These are phyloP conservation scores for Leccinum disarticulatum DNA, from an alignment of 768 basidiomycete species.

Conservation along the genomic window DNA sequence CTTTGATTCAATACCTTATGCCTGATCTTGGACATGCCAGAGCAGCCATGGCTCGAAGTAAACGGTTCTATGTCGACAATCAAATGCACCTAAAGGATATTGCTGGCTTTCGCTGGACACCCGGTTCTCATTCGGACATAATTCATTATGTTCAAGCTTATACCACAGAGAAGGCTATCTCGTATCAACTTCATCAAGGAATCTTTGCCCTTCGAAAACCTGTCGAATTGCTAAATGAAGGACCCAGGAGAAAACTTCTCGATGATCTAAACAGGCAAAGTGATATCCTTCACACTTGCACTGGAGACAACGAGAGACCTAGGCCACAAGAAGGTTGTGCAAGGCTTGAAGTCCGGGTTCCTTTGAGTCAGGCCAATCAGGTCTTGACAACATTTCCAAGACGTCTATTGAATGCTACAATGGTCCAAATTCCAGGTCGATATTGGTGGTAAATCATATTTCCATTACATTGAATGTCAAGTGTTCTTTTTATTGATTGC, in stretches of 20 bases:
- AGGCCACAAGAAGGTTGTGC: too few species aligned
- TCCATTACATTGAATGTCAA: background rate
- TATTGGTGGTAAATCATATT: conserved; percentile 6
- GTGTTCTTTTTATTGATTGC: background rate
- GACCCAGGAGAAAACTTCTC: background rate
- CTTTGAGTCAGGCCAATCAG: background rate
- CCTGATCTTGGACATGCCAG: background rate
- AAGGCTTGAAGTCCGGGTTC: background rate
- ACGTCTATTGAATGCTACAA: background rate
- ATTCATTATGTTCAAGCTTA: conserved; percentile 9
- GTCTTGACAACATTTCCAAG: background rate
- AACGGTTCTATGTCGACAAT: background rate
- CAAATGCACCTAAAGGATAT: conserved; percentile 12
- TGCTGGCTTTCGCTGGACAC: conserved; percentile 1
- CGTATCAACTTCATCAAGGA: conserved; percentile 12
- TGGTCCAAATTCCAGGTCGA: background rate
- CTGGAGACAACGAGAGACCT: too few species aligned
- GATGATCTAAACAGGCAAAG: background rate
- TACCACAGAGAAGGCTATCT: conserved; percentile 3
- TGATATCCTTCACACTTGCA: too few species aligned
- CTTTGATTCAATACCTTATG: background rate
- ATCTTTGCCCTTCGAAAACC: background rate
- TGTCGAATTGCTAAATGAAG: background rate
- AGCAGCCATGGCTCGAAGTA: rapidly evolving
- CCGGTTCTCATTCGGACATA: background rate